These are phyloP conservation scores for Angomonas deanei DNA, from an alignment of 208 protist genomes.

Conservation along the genomic window DNA sequence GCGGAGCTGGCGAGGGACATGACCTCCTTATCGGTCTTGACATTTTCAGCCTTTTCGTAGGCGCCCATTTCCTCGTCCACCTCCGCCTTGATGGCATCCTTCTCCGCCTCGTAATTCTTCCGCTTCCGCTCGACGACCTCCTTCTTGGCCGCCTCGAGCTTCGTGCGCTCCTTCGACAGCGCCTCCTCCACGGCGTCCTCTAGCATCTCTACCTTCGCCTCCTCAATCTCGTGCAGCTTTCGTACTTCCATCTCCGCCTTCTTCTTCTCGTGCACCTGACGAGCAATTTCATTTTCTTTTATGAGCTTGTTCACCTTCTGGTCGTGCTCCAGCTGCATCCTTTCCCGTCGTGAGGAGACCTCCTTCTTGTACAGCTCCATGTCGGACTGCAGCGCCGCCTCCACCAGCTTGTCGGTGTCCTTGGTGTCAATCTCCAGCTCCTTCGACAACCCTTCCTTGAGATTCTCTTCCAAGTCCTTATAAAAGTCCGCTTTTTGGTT, in stretches of 20 bases:
- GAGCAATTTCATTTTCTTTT: conserved; percentile 28
- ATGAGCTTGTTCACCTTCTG: conserved; percentile 43
- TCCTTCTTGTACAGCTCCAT: conserved; percentile 43
- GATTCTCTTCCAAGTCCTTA: conserved; percentile 31
- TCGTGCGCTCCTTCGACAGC: conserved; percentile 24
- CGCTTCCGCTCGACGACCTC: conserved; percentile 17
- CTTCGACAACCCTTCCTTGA: conserved; percentile 24
- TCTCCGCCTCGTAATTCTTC: conserved; percentile 40
- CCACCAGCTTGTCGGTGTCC: conserved; percentile 23
- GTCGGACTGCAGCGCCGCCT: conserved; percentile 45
- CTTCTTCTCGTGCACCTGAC: conserved; percentile 36
- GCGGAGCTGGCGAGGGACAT: conserved; percentile 1
- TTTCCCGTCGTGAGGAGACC: conserved; percentile 26
- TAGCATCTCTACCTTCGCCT: conserved; percentile 37
- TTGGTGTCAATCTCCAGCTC: conserved; percentile 28
- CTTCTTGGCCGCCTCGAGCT: conserved; percentile 22
- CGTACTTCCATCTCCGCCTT: conserved; percentile 22
- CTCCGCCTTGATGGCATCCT: conserved; percentile 32
- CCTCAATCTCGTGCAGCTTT: conserved; percentile 21
- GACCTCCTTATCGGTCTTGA: conserved; percentile 22
- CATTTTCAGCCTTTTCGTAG: conserved; percentile 28
- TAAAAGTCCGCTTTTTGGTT: conserved; percentile 19
- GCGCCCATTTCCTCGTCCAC: conserved; percentile 57
- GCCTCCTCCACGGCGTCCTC: conserved; percentile 22
- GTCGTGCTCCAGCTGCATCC: conserved; percentile 33